phyloP scores from a whole-genome alignment of 2,329 filamentous ascomycete species.

The Emergomyces orientalis region DNA sequence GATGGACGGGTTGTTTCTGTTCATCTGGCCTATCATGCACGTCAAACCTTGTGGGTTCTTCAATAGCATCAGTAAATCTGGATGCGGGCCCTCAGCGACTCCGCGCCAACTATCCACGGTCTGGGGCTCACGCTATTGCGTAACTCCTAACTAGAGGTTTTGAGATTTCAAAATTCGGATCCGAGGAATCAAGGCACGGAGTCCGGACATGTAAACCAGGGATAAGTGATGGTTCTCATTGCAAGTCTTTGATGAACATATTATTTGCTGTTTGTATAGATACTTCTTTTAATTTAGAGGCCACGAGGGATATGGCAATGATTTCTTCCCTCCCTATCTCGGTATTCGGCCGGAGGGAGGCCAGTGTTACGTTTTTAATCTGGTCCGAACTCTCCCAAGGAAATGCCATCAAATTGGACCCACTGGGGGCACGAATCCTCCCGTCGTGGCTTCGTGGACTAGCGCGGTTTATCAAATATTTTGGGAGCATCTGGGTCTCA shows the following conservation, averaged over 20 bases:
- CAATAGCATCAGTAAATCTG: slow-evolving; percentile 1
- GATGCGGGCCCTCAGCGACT: background rate
- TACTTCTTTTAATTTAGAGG: too few species aligned
- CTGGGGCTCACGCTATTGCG: slow-evolving; percentile 7
- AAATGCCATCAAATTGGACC: slow-evolving; percentile 6
- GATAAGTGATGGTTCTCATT: background rate
- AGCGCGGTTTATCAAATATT: slow-evolving; percentile 12
- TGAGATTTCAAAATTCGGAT: background rate
- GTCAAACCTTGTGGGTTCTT: slow-evolving; percentile 1
- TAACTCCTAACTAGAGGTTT: slow-evolving; percentile 2
- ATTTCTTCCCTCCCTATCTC: slow-evolving; percentile 2
- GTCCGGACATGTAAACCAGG: background rate
- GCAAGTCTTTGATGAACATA: background rate
- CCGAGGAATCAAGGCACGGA: slow-evolving; percentile 1
- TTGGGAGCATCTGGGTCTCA: slow-evolving; percentile 7
- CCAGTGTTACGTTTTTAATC: slow-evolving; percentile 3
- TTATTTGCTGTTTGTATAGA: background rate
- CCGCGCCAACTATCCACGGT: background rate
- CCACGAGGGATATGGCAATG: background rate
- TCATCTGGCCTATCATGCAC: slow-evolving; percentile 2
- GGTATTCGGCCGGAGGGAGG: background rate
- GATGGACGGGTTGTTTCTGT: slow-evolving; percentile 2
- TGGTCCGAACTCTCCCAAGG: slow-evolving; percentile 2
- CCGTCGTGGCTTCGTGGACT: slow-evolving; percentile 13
- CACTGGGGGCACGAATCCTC: slow-evolving; percentile 6